A percentile compares a stretch with the other conserved stretches of the same genome.
phyloP scores from a whole-genome alignment of 371 early-diverging fungal genomes.

The Mucor indicus region DNA sequence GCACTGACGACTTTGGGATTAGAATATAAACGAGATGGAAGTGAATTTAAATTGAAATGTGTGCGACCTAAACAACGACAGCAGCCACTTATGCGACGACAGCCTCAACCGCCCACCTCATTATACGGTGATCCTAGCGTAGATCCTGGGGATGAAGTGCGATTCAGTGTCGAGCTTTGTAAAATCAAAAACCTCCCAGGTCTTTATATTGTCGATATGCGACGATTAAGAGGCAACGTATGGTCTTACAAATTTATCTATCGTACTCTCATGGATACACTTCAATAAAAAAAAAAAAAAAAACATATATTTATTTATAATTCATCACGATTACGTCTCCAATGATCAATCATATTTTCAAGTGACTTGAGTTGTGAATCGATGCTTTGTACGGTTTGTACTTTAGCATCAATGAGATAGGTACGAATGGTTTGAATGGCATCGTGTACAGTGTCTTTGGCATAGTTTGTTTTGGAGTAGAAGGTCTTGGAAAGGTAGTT shows the following conservation, averaged over 20 bases:
- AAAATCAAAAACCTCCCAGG: conserved; percentile 85
- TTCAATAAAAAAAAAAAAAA: conserved; percentile 35
- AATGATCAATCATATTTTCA: conserved; percentile 27
- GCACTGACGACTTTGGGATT: conserved; percentile 65
- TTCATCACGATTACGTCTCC: conserved; percentile 30
- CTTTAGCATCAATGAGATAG: conserved; percentile 30
- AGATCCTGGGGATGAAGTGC: conserved; percentile 81
- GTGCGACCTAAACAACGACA: conserved; percentile 52
- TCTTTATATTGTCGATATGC: conserved; percentile 88
- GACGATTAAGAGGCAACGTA: conserved; percentile 85
- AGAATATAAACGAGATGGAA: conserved; percentile 63
- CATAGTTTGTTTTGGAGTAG: conserved; percentile 18
- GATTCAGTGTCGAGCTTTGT: conserved; percentile 86
- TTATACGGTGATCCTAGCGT: conserved; percentile 83
- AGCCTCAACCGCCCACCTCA: no score
- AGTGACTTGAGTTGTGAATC: conserved; percentile 35
- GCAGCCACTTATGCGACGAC: not conserved
- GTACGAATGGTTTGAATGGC: conserved; percentile 24
- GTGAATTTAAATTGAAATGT: conserved; percentile 76
- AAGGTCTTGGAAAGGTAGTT: conserved; percentile 31
- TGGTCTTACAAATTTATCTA: conserved; percentile 94
- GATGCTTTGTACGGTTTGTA: conserved; percentile 35
- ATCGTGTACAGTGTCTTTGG: conserved; percentile 26
- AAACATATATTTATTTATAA: conserved; percentile 18
- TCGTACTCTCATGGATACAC: conserved; percentile 59